Evolutionary conservation across 2,329 filamentous ascomycete genomes (phyloP), one percentile per base, ranked within the genome.

Genomic region (Fusarium luffae): DNA sequence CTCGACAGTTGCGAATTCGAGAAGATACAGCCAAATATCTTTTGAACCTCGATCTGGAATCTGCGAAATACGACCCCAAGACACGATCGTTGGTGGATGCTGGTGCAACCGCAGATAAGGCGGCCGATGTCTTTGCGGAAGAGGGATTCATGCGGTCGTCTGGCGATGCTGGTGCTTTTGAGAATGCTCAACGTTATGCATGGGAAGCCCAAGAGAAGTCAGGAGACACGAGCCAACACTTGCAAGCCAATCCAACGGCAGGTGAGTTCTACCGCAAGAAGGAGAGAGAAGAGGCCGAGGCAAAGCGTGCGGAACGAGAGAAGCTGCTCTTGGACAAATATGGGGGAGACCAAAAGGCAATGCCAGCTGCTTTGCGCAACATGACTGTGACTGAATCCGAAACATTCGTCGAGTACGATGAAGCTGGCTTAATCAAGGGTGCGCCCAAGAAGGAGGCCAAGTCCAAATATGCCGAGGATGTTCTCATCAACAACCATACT

Each of bases 11-110:
- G 60, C 89, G 96, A 68, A 89, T 99, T 78, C 89, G 96, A 79
- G 96, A 99, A 82, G 96, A 99, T 79, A 99, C 96, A 1, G 96
- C 96, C 23, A 98, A 98, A 77, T 99, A 99, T 78, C 85, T 99
- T 4, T 84, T 98, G 11, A 98, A 98, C 77, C 88, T 99, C 28
- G 96, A 99, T 77, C 86, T 97, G 4, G 96, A 99, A 76, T 98
- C 94, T 2, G 96, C 97, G 3, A 97, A 97, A 79, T 99, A 99
- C 81, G 95, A 99, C 76, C 96, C 96, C 0, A 99, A 99, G 79
- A 98, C 94, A 14, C 88, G 96, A 74, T 91, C 92, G 11, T 93
- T 99, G 85, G 92, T 97, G 23, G 93, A 97, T 76, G 90, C 89
- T 68, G 93, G 94, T 49, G 93, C 92, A 9, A 92, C 90, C 32